phyloP scores from a whole-genome alignment of 2,329 filamentous ascomycete genomes.

The Claviceps sp. region DNA sequence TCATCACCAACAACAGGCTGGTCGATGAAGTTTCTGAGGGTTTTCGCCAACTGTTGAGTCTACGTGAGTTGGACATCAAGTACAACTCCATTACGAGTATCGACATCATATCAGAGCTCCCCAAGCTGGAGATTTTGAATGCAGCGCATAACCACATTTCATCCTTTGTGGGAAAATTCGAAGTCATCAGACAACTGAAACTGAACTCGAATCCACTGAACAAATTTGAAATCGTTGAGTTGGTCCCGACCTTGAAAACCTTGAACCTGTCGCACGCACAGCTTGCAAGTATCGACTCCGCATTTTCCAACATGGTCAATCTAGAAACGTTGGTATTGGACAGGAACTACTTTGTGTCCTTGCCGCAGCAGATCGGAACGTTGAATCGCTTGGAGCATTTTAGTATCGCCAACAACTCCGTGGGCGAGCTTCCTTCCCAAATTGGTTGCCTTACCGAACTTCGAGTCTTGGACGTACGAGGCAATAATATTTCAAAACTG shows the following conservation, averaged over 20 bases:
- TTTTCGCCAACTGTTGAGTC: conserved; percentile 58
- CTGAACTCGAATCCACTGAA: conserved; percentile 94
- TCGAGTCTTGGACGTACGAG: conserved; percentile 72
- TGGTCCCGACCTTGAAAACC: conserved; percentile 69
- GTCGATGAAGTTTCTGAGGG: conserved; percentile 59
- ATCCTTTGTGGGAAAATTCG: conserved; percentile 79
- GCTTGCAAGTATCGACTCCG: conserved; percentile 74
- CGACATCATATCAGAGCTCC: conserved; percentile 71
- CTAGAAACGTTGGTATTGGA: conserved; percentile 80
- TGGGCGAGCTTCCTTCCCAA: conserved; percentile 71
- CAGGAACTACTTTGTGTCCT: conserved; percentile 87
- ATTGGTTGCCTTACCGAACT: conserved; percentile 81
- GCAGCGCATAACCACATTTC: conserved; percentile 90
- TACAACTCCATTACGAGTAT: conserved; percentile 87
- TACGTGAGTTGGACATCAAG: conserved; percentile 87
- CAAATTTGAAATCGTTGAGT: conserved; percentile 68
- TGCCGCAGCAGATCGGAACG: conserved; percentile 75
- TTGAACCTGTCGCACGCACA: conserved; percentile 88
- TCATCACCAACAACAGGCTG: conserved; percentile 91
- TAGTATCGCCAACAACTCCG: conserved; percentile 83
- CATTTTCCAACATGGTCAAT: conserved; percentile 78
- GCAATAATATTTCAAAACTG: conserved; percentile 82
- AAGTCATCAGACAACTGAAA: conserved; percentile 68
- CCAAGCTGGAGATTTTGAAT: conserved; percentile 74
- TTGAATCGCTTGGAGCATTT: conserved; percentile 76